Base-by-base conservation (phyloP, 345 rosid genomes). In the Populus ilicifolia region DNA sequence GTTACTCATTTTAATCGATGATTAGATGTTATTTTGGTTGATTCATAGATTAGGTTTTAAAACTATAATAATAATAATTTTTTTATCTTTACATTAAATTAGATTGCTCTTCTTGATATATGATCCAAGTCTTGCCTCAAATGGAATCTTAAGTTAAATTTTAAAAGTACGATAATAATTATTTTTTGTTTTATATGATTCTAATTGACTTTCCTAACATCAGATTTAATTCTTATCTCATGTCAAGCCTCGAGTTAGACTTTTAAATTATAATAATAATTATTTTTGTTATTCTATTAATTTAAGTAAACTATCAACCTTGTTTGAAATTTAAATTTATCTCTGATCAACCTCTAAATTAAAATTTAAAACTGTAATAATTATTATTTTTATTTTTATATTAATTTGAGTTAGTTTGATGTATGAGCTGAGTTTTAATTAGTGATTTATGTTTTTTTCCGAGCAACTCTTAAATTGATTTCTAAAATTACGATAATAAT, bases 391-490 rank as follows among this genome's bases (percentile, higher is more conserved):
- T 33, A 33, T 33, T 33, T 0, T 33, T 33, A 33, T 5, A 33
- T 0, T 33, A 0, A 33, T 33, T 33, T 33, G 36, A 0, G 0
- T 33, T 0, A 4, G 0, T 5, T 33, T 33, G 35, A 33, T 5
- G 0, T 0, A 0, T 33, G 1, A 33, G 0, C 0, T 5, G 5
- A 0, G 5, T 33, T 5, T 33, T 33, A 33, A 33, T 4, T 33
- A 33, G 5, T 33, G 0, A 33, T 5, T 5, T 0, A 33, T 0
- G 5, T 0, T 33, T 33, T 33, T 27, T 0, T 0, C 0, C 0
- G 0, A 33, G 0, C 5, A 5, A 33, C 0, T 0, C 0, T 5
- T 0, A 5, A 4, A 0, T 4, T 33, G 5, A 5, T 0, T 33
- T 33, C 4, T 33, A 33, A 33, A 33, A 33, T 0, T 33, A 33